A percentile compares a stretch with the other conserved stretches of the same genome.
Evolutionary conservation across 495 filamentous ascomycete species (phyloP).

Genomic region (Usnea hakonensis): DNA sequence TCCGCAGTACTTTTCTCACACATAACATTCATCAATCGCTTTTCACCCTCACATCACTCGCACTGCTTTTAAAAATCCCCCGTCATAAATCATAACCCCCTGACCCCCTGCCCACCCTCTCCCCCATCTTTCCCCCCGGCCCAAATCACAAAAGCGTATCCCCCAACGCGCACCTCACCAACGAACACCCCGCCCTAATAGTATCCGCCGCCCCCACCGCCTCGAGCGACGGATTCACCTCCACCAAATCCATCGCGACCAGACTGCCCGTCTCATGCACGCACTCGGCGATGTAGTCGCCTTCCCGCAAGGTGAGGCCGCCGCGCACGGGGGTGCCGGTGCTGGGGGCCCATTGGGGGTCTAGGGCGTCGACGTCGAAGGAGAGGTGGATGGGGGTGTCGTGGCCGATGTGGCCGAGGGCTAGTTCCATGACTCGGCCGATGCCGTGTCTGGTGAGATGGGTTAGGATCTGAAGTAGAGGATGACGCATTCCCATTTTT

Average conservation of each 20-base stretch:
- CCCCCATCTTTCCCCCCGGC: no score
- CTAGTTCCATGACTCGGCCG: slow-evolving; percentile 95
- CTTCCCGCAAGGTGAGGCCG: slow-evolving; percentile 90
- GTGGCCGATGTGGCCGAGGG: slow-evolving; percentile 81
- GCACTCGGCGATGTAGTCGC: slow-evolving; percentile 95
- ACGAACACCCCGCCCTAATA: slow-evolving; percentile 77
- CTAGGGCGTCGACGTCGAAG: slow-evolving; percentile 94
- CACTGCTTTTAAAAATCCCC: not conserved
- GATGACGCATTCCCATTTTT: no score
- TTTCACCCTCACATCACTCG: not conserved
- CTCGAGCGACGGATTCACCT: slow-evolving; percentile 89
- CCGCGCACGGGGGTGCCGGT: slow-evolving; percentile 94
- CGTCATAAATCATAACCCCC: not conserved
- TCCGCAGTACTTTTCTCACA: not conserved
- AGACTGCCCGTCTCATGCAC: slow-evolving; percentile 89
- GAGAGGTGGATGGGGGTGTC: slow-evolving; percentile 95
- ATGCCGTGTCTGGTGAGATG: slow-evolving; percentile 67
- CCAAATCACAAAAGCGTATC: slow-evolving; percentile 78
- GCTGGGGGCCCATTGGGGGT: slow-evolving; percentile 91
- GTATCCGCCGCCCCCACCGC: slow-evolving; percentile 74
- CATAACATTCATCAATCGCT: not conserved
- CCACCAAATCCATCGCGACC: slow-evolving; percentile 87
- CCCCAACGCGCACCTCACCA: slow-evolving; percentile 85
- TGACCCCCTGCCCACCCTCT: no score
- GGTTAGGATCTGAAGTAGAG: not conserved